These are phyloP conservation scores for Salix viminalis DNA, from an alignment of 345 rosid species.

Conservation along the genomic window DNA sequence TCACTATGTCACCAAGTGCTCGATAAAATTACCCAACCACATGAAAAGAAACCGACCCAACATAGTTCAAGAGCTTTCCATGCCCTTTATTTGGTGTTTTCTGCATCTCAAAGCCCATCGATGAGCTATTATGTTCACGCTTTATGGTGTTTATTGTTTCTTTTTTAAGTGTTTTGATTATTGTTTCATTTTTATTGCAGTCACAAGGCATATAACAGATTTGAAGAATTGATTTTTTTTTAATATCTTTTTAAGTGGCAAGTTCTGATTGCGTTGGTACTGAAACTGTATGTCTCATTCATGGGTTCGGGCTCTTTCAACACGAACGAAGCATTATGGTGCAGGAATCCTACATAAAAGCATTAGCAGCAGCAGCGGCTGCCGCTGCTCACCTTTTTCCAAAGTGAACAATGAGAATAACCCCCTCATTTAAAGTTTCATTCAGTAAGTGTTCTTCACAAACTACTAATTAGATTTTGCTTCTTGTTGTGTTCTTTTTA, in stretches of 20 bases:
- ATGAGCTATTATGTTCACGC: too few relatives aligned
- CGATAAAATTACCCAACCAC: neutral
- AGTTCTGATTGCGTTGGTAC: neutral
- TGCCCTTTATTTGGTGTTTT: too few relatives aligned
- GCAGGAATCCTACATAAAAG: neutral
- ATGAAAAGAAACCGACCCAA: neutral
- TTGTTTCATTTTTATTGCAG: too few relatives aligned
- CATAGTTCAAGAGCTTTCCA: neutral
- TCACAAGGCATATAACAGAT: too few relatives aligned
- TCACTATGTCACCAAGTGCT: neutral
- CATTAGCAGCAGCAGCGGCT: neutral
- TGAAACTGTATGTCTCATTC: constrained; percentile 10
- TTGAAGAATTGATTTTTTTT: neutral
- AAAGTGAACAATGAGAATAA: neutral
- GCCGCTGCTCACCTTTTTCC: neutral
- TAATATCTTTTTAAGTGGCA: neutral
- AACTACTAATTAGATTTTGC: too few relatives aligned
- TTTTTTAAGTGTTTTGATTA: too few relatives aligned
- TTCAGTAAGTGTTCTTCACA: neutral
- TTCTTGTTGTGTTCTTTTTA: too few relatives aligned
- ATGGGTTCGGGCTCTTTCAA: constrained; percentile 14
- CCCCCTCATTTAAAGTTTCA: neutral
- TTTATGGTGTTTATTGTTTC: too few relatives aligned
- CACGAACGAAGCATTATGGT: constrained; percentile 8
- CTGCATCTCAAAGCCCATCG: too few relatives aligned